Percentiles rank a stretch among this genome's conserved stretches.
Evolutionary conservation across 345 rosid species (phyloP).

Genomic region (Cardamine occulta): DNA sequence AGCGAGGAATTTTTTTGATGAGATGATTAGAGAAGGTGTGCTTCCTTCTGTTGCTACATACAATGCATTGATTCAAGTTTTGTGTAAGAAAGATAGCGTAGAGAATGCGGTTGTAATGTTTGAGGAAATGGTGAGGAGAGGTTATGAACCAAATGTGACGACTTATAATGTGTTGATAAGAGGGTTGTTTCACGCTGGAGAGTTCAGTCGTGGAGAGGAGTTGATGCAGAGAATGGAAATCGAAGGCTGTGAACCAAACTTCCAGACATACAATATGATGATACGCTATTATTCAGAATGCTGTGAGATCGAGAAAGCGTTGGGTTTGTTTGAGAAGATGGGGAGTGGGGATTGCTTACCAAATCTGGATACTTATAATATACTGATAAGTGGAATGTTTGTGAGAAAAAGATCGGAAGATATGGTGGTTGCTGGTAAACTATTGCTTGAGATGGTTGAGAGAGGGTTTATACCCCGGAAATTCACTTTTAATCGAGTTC

Average conservation of each 20-base stretch:
- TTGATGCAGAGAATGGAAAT: slow-evolving; percentile 68
- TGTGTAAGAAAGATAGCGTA: slow-evolving; percentile 88
- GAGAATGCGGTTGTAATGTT: slow-evolving; percentile 72
- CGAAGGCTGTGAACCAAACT: slow-evolving; percentile 70
- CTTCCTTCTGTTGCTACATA: slow-evolving; percentile 88
- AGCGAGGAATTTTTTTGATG: slow-evolving; percentile 66
- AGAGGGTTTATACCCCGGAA: slow-evolving; percentile 85
- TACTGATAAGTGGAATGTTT: slow-evolving; percentile 86
- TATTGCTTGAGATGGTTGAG: slow-evolving; percentile 89
- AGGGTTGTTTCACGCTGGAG: slow-evolving; percentile 78
- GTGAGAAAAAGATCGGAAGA: slow-evolving; percentile 78
- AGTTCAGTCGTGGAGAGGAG: slow-evolving; percentile 63
- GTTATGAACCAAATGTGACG: slow-evolving; percentile 65
- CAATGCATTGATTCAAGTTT: slow-evolving; percentile 84
- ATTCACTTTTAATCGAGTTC: slow-evolving; percentile 72
- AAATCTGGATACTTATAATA: slow-evolving; percentile 81
- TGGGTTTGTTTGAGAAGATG: slow-evolving; percentile 76
- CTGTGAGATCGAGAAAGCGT: slow-evolving; percentile 71
- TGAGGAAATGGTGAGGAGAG: slow-evolving; percentile 80
- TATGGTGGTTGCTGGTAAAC: slow-evolving; percentile 75
- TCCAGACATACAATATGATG: slow-evolving; percentile 77
- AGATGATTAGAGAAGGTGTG: slow-evolving; percentile 72
- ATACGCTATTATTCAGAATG: slow-evolving; percentile 69
- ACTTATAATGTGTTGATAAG: slow-evolving; percentile 79
- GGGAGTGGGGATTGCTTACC: slow-evolving; percentile 68